Evolutionary conservation across 73 alveolate genomes (phyloP), one percentile per base, ranked within the genome.

Genomic region (Effrenium voratum): DNA sequence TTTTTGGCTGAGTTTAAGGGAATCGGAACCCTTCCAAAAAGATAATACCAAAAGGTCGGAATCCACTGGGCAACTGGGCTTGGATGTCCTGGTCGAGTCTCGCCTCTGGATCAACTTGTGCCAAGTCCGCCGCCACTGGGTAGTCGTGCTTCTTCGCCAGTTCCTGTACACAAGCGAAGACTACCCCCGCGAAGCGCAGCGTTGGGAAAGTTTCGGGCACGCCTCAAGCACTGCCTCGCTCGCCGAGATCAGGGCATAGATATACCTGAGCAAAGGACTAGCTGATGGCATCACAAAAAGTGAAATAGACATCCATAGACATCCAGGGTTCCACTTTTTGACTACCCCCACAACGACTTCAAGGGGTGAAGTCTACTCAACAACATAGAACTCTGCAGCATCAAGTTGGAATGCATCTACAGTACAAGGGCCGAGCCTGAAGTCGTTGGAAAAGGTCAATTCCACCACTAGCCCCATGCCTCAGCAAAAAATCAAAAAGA

Each of bases 161-260:
- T 3, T 79, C 90, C 90, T 79, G 68, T 28, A 43, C 16, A 0
- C 40, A 22, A 12, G 16, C 34, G 15, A 32, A 60, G 75, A 5
- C 34, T 38, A 4, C 15, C 75, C 8, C 30, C 34, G 4, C 75
- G 40, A 32, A 22, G 16, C 75, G 30, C 3, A 60, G 16, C 75
- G 4, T 4, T 24, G 30, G 30, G 4, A 6, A 5, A 12, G 75
- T 10, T 22, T 38, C 16, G 30, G 30, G 30, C 75, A 60, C 3
- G 72, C 94, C 94, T 85, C 94, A 80, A 85, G n/a, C 36, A 81
- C 82, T 30, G 63, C 80, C 81, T 85, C 94, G 45, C 94, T 32
- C 4, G 94, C 94, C 26, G 94, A 85, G 12, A 85, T 43, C 66
- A 85, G 47, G 47, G 94, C 94, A 12, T 85, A 85, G 94, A 85